A percentile compares a stretch with the other conserved stretches of the same genome.
phyloP scores from a whole-genome alignment of 2,329 filamentous ascomycete genomes.

The Venturia oleaginea region DNA sequence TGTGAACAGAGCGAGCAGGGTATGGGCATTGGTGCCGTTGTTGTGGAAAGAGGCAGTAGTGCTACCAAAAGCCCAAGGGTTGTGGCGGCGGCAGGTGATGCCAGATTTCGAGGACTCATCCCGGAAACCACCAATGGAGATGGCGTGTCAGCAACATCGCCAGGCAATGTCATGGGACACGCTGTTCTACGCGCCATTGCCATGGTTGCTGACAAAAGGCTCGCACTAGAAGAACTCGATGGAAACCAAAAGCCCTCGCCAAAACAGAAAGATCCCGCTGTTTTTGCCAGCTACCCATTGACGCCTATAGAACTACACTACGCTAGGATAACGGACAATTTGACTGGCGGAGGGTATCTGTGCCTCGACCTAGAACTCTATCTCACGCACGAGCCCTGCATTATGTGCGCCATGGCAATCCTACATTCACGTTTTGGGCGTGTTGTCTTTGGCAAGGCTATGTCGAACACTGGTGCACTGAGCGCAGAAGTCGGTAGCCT shows the following conservation, averaged over 20 bases:
- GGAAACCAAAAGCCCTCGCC: conserved; percentile 22
- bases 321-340: conserved; percentile 50
- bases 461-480: conserved; percentile 74
- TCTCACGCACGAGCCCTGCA: conserved; percentile 88
- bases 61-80: conserved; percentile 39
- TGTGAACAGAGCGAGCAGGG: conserved; percentile 51
- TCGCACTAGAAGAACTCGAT: conserved; percentile 21
- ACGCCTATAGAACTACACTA: conserved; percentile 56
- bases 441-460: conserved; percentile 70
- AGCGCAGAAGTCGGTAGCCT: conserved; percentile 53
- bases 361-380: conserved; percentile 92
- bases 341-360: conserved; percentile 72
- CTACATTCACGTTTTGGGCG: conserved; percentile 86
- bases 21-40: conserved; percentile 57
- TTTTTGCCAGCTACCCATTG: conserved; percentile 60
- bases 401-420: conserved; percentile 95
- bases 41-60: conserved; percentile 52
- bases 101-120: conserved; percentile 52
- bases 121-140: background rate
- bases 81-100: conserved; percentile 68
- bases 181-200: conserved; percentile 70
- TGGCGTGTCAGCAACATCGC: conserved; percentile 27
- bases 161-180: conserved; percentile 70
- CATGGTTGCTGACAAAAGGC: conserved; percentile 60
- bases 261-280: conserved; percentile 34